Conservation (phyloP, 345 rosid genomes). For the Aegle marmelos region DNA sequence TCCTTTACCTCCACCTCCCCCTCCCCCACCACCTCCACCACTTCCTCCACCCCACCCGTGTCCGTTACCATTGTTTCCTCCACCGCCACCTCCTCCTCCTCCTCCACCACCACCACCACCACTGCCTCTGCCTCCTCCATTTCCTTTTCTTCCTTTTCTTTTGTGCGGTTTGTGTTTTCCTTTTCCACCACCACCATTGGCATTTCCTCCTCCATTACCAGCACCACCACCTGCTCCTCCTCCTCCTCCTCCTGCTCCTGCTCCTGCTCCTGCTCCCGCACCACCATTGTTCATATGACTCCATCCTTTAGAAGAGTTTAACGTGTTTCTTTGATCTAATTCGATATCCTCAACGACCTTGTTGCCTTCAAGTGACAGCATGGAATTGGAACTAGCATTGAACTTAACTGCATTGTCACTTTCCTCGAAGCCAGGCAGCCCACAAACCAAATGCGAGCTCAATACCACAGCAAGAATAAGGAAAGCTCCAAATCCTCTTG, state of each 20-base stretch:
- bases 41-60: neutral
- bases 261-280: slow-evolving; percentile 15
- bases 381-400: slow-evolving; percentile 12
- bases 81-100: slow-evolving; percentile 20
- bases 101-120: slow-evolving; percentile 23
- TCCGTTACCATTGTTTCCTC: slow-evolving; percentile 12
- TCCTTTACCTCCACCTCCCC: neutral
- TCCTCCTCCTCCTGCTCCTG: neutral
- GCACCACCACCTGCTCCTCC: slow-evolving; percentile 12
- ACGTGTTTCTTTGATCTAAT: slow-evolving; percentile 5
- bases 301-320: slow-evolving; percentile 16
- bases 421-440: slow-evolving; percentile 28
- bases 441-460: slow-evolving; percentile 33
- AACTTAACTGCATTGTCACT: slow-evolving; percentile 16
- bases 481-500: slow-evolving; percentile 20
- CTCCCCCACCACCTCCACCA: neutral
- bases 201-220: neutral
- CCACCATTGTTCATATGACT: slow-evolving; percentile 16
- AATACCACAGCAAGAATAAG: slow-evolving; percentile 17
- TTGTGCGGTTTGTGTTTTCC: slow-evolving; percentile 2
- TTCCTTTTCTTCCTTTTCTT: neutral
- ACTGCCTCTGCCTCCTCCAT: slow-evolving; percentile 15
- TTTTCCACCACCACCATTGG: neutral
- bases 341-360: slow-evolving; percentile 9
- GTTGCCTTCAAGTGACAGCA: neutral